Conservation (phyloP, 106 monocot species). For the Acorus calamus region DNA sequence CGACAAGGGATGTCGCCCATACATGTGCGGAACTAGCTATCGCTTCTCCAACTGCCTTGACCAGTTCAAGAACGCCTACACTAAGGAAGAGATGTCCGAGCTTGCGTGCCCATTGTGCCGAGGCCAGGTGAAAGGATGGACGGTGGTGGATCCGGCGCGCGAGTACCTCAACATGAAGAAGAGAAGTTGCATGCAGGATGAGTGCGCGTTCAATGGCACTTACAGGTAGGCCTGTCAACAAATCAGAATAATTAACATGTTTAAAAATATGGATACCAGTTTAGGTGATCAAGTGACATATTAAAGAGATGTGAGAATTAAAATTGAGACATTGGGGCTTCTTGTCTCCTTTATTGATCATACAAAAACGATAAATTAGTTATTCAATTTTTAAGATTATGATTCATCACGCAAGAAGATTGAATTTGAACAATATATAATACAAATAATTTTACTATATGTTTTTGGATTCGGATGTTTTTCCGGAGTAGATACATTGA, state of each 20-base stretch:
- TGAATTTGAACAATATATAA: no score
- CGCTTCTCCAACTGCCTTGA: slow-evolving; percentile 6
- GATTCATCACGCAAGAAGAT: no score
- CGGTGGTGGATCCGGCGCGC: slow-evolving; percentile 5
- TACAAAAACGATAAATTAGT: no score
- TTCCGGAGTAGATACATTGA: no score
- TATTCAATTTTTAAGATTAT: no score
- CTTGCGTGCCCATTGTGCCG: slow-evolving; percentile 6
- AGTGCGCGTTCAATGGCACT: slow-evolving; percentile 4
- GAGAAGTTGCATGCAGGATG: slow-evolving; percentile 7
- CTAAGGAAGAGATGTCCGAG: background rate
- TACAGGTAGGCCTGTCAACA: slow-evolving; percentile 2
- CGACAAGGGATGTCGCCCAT: slow-evolving; percentile 9
- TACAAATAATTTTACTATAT: no score
- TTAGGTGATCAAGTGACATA: no score
- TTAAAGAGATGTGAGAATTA: no score
- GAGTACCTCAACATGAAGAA: slow-evolving; percentile 6
- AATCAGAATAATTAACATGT: background rate
- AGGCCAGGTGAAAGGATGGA: slow-evolving; percentile 8
- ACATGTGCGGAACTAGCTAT: slow-evolving; percentile 8
- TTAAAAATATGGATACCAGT: no score
- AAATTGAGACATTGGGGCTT: no score
- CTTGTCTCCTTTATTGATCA: no score
- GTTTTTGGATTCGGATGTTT: no score
- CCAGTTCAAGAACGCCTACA: slow-evolving; percentile 6